These are phyloP conservation scores for Zygoascus meyerae DNA, from an alignment of 1,139 yeast genomes.

Conservation along the genomic window DNA sequence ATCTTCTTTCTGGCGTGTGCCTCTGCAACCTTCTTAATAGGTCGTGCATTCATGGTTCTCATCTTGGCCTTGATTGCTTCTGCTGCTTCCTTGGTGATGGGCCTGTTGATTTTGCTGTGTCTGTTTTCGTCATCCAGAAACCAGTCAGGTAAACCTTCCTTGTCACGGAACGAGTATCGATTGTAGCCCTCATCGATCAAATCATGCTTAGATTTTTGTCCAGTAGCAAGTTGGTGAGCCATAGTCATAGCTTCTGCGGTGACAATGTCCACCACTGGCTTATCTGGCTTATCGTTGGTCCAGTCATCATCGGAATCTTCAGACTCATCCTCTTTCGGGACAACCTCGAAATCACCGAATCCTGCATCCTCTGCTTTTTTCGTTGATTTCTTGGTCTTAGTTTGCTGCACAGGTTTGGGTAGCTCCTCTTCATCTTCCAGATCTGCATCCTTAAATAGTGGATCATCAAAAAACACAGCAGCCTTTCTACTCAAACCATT, in stretches of 20 bases:
- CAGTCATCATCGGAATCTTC: slow-evolving; percentile 29
- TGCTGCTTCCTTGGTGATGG: slow-evolving; percentile 96
- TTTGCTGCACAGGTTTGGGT: slow-evolving; percentile 1
- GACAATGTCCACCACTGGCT: slow-evolving; percentile 59
- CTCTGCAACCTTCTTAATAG: slow-evolving; percentile 94
- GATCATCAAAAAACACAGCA: slow-evolving; percentile 68
- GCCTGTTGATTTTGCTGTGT: slow-evolving; percentile 81
- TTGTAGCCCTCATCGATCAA: slow-evolving; percentile 87
- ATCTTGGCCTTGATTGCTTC: slow-evolving; percentile 84
- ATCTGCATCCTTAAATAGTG: slow-evolving; percentile 61
- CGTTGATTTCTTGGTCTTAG: slow-evolving; percentile 7
- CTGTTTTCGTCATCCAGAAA: slow-evolving; percentile 84
- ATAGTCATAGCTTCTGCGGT: slow-evolving; percentile 97
- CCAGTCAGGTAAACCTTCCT: slow-evolving; percentile 92
- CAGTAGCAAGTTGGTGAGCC: slow-evolving; percentile 92
- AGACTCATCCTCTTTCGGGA: slow-evolving; percentile 24
- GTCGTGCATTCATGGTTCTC: slow-evolving; percentile 90
- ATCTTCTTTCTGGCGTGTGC: slow-evolving; percentile 95
- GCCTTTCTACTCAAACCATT: slow-evolving; percentile 66
- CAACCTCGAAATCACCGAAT: slow-evolving; percentile 28
- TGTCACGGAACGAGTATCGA: slow-evolving; percentile 85
- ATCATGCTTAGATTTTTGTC: slow-evolving; percentile 78
- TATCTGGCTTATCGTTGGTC: slow-evolving; percentile 31
- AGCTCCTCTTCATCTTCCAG: slow-evolving; percentile 34
- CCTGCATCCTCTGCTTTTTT: slow-evolving; percentile 22